These are phyloP conservation scores for Crithidia acanthocephali DNA, from an alignment of 208 protist species.

Conservation along the genomic window DNA sequence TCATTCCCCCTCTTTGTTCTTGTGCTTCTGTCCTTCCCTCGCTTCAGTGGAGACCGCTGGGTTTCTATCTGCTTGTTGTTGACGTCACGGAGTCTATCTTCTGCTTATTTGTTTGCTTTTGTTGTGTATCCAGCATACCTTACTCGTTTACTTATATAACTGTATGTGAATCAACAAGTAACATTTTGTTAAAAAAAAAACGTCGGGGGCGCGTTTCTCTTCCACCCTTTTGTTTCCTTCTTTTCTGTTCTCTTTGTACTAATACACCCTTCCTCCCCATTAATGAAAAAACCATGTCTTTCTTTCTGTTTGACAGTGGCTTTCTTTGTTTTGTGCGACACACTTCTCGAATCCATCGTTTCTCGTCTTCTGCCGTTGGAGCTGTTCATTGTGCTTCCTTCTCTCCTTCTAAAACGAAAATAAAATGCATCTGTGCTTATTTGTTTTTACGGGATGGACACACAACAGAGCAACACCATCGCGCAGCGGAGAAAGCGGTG, in stretches of 20 bases:
- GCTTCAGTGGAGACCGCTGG: not conserved
- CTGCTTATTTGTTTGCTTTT: not conserved
- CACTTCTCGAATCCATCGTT: constrained; percentile 8
- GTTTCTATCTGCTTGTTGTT: not conserved
- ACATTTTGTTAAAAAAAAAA: not conserved
- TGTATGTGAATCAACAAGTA: no score
- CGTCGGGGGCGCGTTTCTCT: not conserved
- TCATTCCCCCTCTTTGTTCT: not conserved
- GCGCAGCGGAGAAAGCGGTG: not conserved
- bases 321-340: constrained; percentile 26
- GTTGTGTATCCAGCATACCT: not conserved
- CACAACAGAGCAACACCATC: not conserved
- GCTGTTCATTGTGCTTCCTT: not conserved
- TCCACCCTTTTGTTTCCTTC: constrained; percentile 22
- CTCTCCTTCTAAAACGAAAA: not conserved
- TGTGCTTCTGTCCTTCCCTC: not conserved
- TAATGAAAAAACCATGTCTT: constrained; percentile 3
- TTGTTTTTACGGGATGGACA: no score
- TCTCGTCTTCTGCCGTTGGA: not conserved
- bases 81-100: not conserved
- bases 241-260: constrained; percentile 12
- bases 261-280: not conserved
- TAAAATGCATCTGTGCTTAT: no score
- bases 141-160: no score
- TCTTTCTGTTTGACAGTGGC: not conserved